These are phyloP conservation scores for Cicer cuneatum DNA, from an alignment of 306 rosid species.

Conservation along the genomic window DNA sequence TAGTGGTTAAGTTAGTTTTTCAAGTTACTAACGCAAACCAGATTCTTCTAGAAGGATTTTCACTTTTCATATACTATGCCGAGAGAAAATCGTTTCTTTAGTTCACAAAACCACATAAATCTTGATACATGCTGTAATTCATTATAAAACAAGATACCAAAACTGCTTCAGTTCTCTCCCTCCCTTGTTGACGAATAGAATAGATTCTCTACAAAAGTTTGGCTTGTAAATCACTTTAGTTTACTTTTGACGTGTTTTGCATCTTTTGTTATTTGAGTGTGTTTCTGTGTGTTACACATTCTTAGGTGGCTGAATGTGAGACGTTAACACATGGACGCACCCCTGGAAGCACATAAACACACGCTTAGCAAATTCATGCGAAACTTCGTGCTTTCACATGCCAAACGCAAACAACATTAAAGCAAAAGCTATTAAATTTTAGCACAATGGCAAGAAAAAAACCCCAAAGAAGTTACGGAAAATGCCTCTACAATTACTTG, in stretches of 20 bases:
- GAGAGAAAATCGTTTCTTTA: background rate
- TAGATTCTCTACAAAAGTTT: conserved; percentile 4
- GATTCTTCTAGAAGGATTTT: background rate
- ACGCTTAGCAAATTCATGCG: background rate
- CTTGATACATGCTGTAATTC: background rate
- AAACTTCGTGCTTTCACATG: conserved; percentile 4
- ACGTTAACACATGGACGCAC: background rate
- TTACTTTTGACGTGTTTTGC: conserved; percentile 2
- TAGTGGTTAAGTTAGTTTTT: too few species aligned
- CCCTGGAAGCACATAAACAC: background rate
- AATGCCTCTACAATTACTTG: background rate
- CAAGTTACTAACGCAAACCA: background rate
- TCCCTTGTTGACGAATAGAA: background rate
- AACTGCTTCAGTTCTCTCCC: conserved; percentile 5
- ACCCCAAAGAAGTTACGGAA: background rate
- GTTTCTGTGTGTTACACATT: background rate
- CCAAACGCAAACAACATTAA: background rate
- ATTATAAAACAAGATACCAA: conserved; percentile 3
- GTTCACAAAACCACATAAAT: conserved; percentile 30
- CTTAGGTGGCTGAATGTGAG: background rate
- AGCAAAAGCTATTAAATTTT: background rate
- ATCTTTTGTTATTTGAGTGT: conserved; percentile 3
- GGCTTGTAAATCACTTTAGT: background rate
- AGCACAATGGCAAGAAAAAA: background rate
- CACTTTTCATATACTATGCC: background rate